Evolutionary conservation across 2,329 filamentous ascomycete species (phyloP).

Genomic region (Fusarium sp.): DNA sequence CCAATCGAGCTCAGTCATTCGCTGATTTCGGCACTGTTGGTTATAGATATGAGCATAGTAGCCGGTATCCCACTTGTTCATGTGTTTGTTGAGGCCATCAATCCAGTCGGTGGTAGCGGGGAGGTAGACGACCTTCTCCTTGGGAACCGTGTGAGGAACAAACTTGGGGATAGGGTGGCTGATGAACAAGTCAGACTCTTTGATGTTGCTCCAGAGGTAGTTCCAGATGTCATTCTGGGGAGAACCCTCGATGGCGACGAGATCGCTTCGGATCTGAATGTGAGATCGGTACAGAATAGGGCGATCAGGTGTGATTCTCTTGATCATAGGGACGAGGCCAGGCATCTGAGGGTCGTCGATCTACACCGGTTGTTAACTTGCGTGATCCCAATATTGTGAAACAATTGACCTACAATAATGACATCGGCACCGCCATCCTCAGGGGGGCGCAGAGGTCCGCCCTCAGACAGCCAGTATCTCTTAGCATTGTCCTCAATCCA

Average conservation of each 20-base stretch:
- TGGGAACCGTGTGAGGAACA: constrained; percentile 74
- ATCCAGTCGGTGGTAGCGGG: constrained; percentile 87
- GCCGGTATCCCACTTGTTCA: constrained; percentile 75
- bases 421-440: constrained; percentile 79
- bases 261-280: constrained; percentile 82
- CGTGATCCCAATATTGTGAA: not conserved
- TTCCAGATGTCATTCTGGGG: constrained; percentile 80
- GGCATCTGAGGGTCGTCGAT: constrained; percentile 91
- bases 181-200: constrained; percentile 80
- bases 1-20: constrained; percentile 65
- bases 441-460: constrained; percentile 72
- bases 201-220: constrained; percentile 78
- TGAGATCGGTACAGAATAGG: constrained; percentile 85
- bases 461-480: constrained; percentile 76
- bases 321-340: constrained; percentile 78
- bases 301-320: constrained; percentile 74
- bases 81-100: constrained; percentile 81
- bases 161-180: constrained; percentile 83
- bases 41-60: constrained; percentile 84
- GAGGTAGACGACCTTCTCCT: constrained; percentile 76
- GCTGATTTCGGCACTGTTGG: constrained; percentile 65
- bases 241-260: constrained; percentile 69
- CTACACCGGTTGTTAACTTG: constrained; percentile 43
- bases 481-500: constrained; percentile 81
- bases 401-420: constrained; percentile 65